Evolutionary conservation across 2,329 filamentous ascomycete genomes (phyloP).

Genomic region (Ceratocystis destructans): DNA sequence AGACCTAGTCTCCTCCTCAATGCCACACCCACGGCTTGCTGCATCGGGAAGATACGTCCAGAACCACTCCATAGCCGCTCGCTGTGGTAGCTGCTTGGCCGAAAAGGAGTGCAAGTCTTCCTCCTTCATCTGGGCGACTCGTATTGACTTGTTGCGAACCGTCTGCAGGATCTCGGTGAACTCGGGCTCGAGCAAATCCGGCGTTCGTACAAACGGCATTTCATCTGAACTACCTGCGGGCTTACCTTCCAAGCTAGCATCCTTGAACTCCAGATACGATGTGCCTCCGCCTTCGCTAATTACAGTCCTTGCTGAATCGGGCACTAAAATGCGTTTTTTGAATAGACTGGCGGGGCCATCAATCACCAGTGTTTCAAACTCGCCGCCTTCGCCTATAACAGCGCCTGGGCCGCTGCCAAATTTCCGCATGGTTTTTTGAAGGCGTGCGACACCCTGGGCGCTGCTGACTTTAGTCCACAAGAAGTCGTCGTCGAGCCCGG

Average conservation of each 20-base stretch:
- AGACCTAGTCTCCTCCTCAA: slow-evolving; percentile 36
- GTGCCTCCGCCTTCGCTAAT: slow-evolving; percentile 62
- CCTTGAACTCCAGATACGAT: slow-evolving; percentile 52
- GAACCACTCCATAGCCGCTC: slow-evolving; percentile 22
- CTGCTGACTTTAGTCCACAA: slow-evolving; percentile 70
- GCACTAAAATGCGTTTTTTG: slow-evolving; percentile 53
- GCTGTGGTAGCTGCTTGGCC: slow-evolving; percentile 15
- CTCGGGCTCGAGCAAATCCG: slow-evolving; percentile 50
- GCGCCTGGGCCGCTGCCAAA: slow-evolving; percentile 51
- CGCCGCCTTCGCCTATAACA: slow-evolving; percentile 80
- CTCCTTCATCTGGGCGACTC: background rate
- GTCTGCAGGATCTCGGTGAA: slow-evolving; percentile 35
- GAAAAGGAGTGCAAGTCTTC: slow-evolving; percentile 13
- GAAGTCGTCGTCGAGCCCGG: slow-evolving; percentile 66
- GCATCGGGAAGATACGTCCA: slow-evolving; percentile 30
- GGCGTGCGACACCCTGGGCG: slow-evolving; percentile 32
- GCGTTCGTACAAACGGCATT: slow-evolving; percentile 36
- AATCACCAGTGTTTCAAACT: slow-evolving; percentile 86
- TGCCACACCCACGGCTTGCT: slow-evolving; percentile 23
- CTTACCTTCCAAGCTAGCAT: slow-evolving; percentile 41
- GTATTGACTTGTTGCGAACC: slow-evolving; percentile 21
- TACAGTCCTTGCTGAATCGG: slow-evolving; percentile 37
- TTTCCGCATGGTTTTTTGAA: slow-evolving; percentile 43
- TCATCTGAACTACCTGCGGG: slow-evolving; percentile 17
- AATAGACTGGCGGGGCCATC: slow-evolving; percentile 65